Evolutionary conservation across 2,329 filamentous ascomycete genomes (phyloP), one percentile per base, ranked within the genome.

Genomic region (Alternaria tenuissima): DNA sequence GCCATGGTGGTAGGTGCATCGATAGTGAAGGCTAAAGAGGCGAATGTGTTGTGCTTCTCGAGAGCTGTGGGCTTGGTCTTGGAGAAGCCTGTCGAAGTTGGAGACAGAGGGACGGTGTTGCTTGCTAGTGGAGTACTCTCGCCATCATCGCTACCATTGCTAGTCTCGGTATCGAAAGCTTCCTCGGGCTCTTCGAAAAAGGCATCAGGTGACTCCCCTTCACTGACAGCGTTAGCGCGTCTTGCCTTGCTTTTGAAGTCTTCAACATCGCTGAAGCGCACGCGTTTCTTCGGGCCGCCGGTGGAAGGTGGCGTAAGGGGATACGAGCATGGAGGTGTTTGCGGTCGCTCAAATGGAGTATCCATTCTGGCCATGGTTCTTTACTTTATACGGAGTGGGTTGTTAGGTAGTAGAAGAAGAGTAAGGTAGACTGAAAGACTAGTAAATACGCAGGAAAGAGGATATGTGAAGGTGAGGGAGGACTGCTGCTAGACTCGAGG

Each of bases 261-360:
- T 18, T 53, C 42, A 3, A 38, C 20, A 7, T 56, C 43, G 1
- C 26, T 11, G 48, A 67, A 72, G 3, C 48, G 58, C 5, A 51
- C 55, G 8, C 42, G 55, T 42, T 69, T 70, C 20, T 8, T 11
- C 11, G 52, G 55, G 0, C 51, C 43, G 24, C 61, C 67, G 0
- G 71, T 75, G 1, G 64, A 57, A 2, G 72, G 73, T 9, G 71
- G 71, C 1, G 73, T 72, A 0, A 70, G 44, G 0, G 66, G 59
- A 7, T 59, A 55, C 8, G 39, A 42, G 11, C 39, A 52, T 7
- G 66, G 65, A 24, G 67, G 66, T 7, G 66, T 68, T 8, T 43
- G 41, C 11, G 52, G 52, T 39, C 61, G 57, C 41, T 57, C 41
- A 1, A 52, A 59, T 7, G 47, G 32, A 3, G 12, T 38, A 0